These are phyloP conservation scores for Lodderomyces elongisporus DNA, from an alignment of 1,139 yeast genomes.

Conservation along the genomic window DNA sequence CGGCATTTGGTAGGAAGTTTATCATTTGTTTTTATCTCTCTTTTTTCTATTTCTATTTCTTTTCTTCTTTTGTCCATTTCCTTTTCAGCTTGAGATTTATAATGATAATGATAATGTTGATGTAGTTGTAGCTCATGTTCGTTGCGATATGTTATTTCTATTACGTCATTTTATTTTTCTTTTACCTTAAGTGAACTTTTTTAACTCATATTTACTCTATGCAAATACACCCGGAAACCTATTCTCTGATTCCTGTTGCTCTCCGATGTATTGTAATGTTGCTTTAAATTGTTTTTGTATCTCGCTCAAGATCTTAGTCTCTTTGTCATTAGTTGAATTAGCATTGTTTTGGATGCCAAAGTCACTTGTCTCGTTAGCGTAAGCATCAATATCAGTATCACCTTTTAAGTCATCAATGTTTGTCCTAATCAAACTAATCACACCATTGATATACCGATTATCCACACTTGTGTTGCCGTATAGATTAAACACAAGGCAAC, in stretches of 20 bases:
- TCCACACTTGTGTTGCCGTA: conserved; percentile 75
- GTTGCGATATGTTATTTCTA: no score
- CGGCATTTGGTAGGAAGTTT: no score
- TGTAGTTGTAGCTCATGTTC: no score
- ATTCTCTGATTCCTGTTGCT: conserved; percentile 53
- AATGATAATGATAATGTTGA: no score
- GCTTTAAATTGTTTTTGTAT: conserved; percentile 49
- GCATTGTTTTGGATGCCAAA: conserved; percentile 7
- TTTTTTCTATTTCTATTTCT: no score
- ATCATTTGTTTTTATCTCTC: no score
- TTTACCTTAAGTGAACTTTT: no score
- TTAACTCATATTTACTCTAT: no score
- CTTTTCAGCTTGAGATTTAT: no score
- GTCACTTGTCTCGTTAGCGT: conserved; percentile 16
- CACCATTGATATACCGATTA: conserved; percentile 72
- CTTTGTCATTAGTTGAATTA: conserved; percentile 18
- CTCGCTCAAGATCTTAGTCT: conserved; percentile 29
- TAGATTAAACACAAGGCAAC: conserved; percentile 78
- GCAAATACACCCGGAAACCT: conserved; percentile 42
- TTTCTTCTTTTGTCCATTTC: no score
- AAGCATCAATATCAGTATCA: conserved; percentile 17
- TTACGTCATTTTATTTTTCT: no score
- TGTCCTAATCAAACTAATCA: conserved; percentile 77
- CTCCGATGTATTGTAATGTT: conserved; percentile 60
- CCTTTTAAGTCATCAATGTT: conserved; percentile 56